Conservation (phyloP, 192 early-diverging fungal species). For the Coemansia sp. region DNA sequence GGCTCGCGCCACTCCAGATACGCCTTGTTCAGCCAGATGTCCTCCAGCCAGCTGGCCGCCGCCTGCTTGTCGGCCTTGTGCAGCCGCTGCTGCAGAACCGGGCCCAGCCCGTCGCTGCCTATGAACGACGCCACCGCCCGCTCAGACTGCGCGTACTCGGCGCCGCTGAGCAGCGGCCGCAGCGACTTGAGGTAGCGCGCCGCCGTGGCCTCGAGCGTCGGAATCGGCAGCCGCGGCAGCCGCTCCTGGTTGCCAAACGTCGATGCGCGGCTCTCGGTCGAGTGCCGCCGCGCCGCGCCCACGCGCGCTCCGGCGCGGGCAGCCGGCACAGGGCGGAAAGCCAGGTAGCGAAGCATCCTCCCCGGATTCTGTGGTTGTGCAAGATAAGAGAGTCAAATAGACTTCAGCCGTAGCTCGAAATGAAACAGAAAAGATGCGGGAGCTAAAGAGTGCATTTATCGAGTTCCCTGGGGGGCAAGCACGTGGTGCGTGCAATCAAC, state of each 20-base stretch:
- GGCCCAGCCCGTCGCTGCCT: slow-evolving; percentile 61
- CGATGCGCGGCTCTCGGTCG: no score
- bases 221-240: slow-evolving; percentile 83
- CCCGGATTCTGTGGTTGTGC: no score
- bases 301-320: no score
- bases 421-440: no score
- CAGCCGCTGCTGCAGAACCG: slow-evolving; percentile 71
- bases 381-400: no score
- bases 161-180: slow-evolving; percentile 59
- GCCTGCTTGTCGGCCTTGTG: slow-evolving; percentile 63
- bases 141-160: slow-evolving; percentile 59
- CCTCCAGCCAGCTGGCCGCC: slow-evolving; percentile 82
- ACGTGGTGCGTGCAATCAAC: background rate
- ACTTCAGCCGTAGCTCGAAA: no score
- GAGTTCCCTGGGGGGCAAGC: background rate
- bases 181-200: slow-evolving; percentile 74
- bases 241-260: slow-evolving; percentile 66
- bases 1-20: slow-evolving; percentile 85
- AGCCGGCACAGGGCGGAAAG: no score
- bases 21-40: slow-evolving; percentile 75
- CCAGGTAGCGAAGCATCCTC: no score
- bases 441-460: no score
- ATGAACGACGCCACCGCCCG: slow-evolving; percentile 70
- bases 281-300: no score
- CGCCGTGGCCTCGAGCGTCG: slow-evolving; percentile 68